Conservation (phyloP, 345 rosid species). For the Orychophragmus violaceus region DNA sequence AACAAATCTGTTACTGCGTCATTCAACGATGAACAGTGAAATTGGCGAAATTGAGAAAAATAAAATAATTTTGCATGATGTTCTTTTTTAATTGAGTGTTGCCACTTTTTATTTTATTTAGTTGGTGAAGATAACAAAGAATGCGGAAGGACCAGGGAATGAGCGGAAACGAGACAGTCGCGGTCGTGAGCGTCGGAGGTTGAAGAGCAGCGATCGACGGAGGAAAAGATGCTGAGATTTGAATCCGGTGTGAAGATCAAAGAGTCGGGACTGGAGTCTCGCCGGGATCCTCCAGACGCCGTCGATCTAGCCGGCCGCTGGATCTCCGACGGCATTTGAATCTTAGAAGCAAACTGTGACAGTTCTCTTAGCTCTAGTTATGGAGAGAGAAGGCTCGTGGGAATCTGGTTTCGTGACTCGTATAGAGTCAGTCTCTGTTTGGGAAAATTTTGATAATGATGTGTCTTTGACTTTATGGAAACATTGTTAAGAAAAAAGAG, state of each 20-base stretch:
- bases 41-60: not conserved
- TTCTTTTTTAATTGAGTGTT: too few species aligned
- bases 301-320: conserved; percentile 30
- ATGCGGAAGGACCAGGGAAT: conserved; percentile 74
- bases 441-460: not conserved
- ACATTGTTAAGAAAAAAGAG: not conserved
- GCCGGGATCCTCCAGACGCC: conserved; percentile 38
- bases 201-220: conserved; percentile 87
- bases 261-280: conserved; percentile 81
- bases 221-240: conserved; percentile 76
- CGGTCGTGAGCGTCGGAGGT: conserved; percentile 75
- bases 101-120: too few species aligned
- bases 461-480: not conserved
- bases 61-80: conserved; percentile 5
- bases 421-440: not conserved
- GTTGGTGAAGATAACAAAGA: too few species aligned
- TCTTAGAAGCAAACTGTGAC: not conserved
- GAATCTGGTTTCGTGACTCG: conserved; percentile 9
- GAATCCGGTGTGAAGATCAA: conserved; percentile 72
- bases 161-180: conserved; percentile 59
- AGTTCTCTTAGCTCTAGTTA: not conserved
- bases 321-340: conserved; percentile 43
- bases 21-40: conserved; percentile 7
- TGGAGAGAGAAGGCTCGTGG: not conserved
- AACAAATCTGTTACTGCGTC: not conserved